phyloP scores from a whole-genome alignment of 73 alveolate genomes.

The Tetrahymena elliotti region DNA sequence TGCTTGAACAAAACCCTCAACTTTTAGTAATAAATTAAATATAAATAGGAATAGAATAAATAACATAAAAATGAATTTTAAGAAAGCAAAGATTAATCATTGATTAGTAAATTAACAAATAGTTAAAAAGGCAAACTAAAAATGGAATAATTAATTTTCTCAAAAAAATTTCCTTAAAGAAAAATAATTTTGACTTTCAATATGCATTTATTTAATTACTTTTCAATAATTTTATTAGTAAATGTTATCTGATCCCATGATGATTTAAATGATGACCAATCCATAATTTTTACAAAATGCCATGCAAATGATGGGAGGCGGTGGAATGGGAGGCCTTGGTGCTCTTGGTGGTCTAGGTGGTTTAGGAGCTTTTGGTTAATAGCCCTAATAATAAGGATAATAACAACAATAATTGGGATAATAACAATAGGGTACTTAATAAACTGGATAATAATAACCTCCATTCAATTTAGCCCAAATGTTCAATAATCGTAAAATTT shows the following conservation, averaged over 20 bases:
- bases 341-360: constrained; percentile 5
- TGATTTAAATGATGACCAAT: constrained; percentile 11
- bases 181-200: neutral
- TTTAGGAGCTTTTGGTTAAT: neutral
- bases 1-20: constrained; percentile 8
- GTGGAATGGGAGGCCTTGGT: constrained; percentile 47
- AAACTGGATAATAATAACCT: neutral
- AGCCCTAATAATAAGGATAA: neutral
- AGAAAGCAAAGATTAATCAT: neutral
- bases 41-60: neutral
- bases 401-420: neutral
- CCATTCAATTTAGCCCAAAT: neutral
- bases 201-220: neutral
- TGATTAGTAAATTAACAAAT: no score
- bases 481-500: neutral
- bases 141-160: no score
- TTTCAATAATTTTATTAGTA: neutral
- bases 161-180: no score
- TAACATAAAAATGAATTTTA: neutral
- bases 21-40: neutral
- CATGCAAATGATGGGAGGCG: constrained; percentile 24
- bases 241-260: constrained; percentile 9
- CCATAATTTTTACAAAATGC: constrained; percentile 6
- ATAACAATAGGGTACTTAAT: neutral
- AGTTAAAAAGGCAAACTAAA: no score